Evolutionary conservation across 352 stramenopile species (phyloP).

Genomic region (Phytophthora rubi): DNA sequence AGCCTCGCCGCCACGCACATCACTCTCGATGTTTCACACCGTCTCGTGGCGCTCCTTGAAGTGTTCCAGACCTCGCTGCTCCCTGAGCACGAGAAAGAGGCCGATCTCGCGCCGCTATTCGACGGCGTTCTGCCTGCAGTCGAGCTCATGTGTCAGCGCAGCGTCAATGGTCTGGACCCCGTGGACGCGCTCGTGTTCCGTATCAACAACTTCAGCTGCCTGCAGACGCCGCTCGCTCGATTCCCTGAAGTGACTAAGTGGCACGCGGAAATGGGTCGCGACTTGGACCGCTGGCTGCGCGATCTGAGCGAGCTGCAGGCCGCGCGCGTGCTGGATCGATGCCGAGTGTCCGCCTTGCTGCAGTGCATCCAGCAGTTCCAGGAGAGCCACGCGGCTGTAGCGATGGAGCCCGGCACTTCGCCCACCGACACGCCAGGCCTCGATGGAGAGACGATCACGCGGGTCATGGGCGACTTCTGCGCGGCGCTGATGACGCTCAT

Average conservation of each 20-base stretch:
- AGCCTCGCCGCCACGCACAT: constrained; percentile 65
- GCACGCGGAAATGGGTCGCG: constrained; percentile 35
- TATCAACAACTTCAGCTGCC: constrained; percentile 77
- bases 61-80: constrained; percentile 68
- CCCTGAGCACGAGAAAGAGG: constrained; percentile 55
- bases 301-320: constrained; percentile 57
- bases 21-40: constrained; percentile 64
- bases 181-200: constrained; percentile 70
- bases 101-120: constrained; percentile 59
- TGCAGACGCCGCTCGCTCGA: constrained; percentile 51
- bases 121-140: constrained; percentile 57
- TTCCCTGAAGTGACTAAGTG: constrained; percentile 57
- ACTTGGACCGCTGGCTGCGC: constrained; percentile 47
- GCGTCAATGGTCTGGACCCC: constrained; percentile 40
- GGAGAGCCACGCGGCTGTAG: constrained; percentile 27
- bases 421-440: constrained; percentile 36
- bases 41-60: constrained; percentile 60
- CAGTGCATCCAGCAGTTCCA: constrained; percentile 49
- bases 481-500: constrained; percentile 50
- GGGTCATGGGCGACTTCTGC: constrained; percentile 64
- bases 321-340: constrained; percentile 56
- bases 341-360: constrained; percentile 43
- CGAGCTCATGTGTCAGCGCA: constrained; percentile 57
- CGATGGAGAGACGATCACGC: constrained; percentile 54
- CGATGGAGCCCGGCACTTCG: constrained; percentile 6